Base-by-base conservation (phyloP, 73 alveolate species). In the Blepharisma stoltei region DNA sequence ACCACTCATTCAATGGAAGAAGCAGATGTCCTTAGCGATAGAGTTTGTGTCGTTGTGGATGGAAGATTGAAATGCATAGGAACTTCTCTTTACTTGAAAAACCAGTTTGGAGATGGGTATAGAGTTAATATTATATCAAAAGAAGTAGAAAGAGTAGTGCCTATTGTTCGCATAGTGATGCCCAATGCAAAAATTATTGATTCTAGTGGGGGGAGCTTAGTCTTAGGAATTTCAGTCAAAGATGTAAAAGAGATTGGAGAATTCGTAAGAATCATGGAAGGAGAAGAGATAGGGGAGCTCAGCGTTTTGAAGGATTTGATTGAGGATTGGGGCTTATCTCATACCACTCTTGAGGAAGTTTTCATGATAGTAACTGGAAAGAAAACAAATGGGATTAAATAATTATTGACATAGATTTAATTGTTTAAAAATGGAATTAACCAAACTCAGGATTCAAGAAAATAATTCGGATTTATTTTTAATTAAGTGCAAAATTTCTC, bases 1-100 rank as follows among this genome's bases (percentile, higher is more conserved):
- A 96, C 99, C 2, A 96, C 99, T 54, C 99, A 96, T 88, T 93
- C 99, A 11, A 94, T 96, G 95, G 99, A 96, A 76, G 99, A 96
- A 82, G 99, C 99, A 0, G 99, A 96, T 83, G 95, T 90, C 23
- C 87, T 96, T 75, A 89, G 96, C 47, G 99, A 96, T 82, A 80
- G 99, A 73, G 95, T 96, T 37, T 98, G 97, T 6, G 96, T 96
- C 38, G 90, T 96, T 81, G 86, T 90, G 75, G 98, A 94, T 76
- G 99, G 99, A 0, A 84, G 86, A 77, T 81, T 86, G 77, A 89
- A 94, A 44, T 96, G 99, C 71, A 89, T 95, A 14, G 99, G 99
- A 1, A 94, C 99, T 41, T 93, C 98, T 54, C 89, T 96, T 20
- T 91, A 85, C 78, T 83, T 96, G 49, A 96, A 96, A 85, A 96